Conservation (phyloP, 176 grass and related monocot species). For the Carex scoparia region DNA sequence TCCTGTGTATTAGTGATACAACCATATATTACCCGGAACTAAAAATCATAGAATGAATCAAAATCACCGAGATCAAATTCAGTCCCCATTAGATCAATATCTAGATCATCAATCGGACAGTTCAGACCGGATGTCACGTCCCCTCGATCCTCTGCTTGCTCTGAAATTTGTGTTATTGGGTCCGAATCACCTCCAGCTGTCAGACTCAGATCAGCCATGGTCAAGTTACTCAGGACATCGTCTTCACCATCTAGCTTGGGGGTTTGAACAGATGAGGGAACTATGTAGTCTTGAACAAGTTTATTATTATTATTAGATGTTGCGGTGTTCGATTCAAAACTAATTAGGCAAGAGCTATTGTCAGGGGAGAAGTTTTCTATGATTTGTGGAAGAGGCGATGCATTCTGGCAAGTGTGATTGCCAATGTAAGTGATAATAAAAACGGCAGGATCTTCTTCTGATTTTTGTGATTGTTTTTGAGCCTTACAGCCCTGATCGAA, state of each 20-base stretch:
- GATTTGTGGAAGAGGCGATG: conserved; percentile 17
- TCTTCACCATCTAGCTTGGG: conserved; percentile 32
- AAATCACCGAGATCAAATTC: conserved; percentile 18
- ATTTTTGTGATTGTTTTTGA: conserved; percentile 54
- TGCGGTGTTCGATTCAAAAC: conserved; percentile 30
- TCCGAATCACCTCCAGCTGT: not conserved
- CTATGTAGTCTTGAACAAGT: not conserved
- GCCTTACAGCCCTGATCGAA: conserved; percentile 60
- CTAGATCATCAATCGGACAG: not conserved
- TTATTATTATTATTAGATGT: not conserved
- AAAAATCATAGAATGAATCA: not conserved
- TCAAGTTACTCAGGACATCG: conserved; percentile 59
- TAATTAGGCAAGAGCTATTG: conserved; percentile 34
- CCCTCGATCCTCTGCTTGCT: conserved; percentile 34
- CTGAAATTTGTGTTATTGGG: not conserved
- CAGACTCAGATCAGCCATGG: conserved; percentile 29
- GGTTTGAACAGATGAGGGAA: not conserved
- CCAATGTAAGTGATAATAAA: conserved; percentile 61
- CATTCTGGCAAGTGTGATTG: conserved; percentile 62
- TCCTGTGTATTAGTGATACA: not conserved
- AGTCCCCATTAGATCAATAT: not conserved
- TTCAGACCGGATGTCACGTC: conserved; percentile 55
- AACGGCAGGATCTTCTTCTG: conserved; percentile 32
- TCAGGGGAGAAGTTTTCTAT: not conserved
- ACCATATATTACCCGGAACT: not conserved